A percentile compares a stretch with the other conserved stretches of the same genome.
phyloP scores from a whole-genome alignment of 768 basidiomycete genomes.

The Pilatotrama ljubarskyi region DNA sequence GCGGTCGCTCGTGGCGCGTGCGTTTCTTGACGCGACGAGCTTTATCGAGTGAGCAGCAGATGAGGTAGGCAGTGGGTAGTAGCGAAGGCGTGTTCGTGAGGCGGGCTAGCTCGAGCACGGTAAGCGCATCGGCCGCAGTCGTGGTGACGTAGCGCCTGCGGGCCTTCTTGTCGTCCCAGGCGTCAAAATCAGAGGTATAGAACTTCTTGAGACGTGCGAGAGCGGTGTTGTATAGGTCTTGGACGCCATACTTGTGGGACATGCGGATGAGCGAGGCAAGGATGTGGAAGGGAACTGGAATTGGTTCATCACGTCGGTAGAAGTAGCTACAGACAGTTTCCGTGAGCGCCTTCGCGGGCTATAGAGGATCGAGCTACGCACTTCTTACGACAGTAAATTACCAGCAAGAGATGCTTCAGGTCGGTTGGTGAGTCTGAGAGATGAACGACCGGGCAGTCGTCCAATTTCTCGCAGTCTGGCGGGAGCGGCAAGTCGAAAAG shows the following conservation, averaged over 20 bases:
- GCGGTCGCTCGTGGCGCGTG: not conserved
- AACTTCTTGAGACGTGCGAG: slow-evolving; percentile 1
- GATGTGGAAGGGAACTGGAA: not conserved
- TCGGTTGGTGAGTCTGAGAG: slow-evolving; percentile 12
- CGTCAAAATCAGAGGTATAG: not conserved
- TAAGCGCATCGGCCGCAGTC: not conserved
- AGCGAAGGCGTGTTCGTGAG: slow-evolving; percentile 1
- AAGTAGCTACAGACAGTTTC: not conserved
- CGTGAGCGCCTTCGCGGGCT: not conserved
- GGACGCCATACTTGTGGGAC: slow-evolving; percentile 9
- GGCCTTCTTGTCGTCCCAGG: not conserved
- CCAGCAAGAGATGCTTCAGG: not conserved
- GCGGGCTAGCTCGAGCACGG: not conserved
- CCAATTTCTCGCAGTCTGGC: not conserved
- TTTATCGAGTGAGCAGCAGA: not conserved
- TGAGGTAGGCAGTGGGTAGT: not conserved
- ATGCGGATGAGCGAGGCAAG: slow-evolving; percentile 7
- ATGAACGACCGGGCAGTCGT: slow-evolving; percentile 14
- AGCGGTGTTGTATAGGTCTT: not conserved
- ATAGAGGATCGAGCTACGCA: not conserved
- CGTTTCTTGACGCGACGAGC: not conserved
- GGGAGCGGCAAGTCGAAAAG: slow-evolving; percentile 13
- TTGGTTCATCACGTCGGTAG: not conserved
- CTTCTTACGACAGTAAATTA: slow-evolving; percentile 2
- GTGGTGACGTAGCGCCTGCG: not conserved